phyloP scores from a whole-genome alignment of 225 moss, liverwort and hornwort species.

The Physcomitrium patens region DNA sequence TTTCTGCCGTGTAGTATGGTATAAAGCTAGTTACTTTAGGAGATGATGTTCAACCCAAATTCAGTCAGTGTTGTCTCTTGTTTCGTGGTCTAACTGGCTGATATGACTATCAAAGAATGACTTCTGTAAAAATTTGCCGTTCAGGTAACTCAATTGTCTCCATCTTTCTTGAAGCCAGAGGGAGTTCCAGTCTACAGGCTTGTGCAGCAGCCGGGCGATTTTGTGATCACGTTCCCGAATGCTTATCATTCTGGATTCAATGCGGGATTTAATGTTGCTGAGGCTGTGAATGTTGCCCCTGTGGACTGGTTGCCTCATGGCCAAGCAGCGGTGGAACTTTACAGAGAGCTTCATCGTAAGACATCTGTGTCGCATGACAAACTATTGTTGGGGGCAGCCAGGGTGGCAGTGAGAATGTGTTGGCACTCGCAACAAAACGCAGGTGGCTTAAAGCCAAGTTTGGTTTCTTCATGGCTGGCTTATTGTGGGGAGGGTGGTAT shows the following conservation, averaged over 20 bases:
- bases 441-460: conserved; percentile 40
- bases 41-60: neutral
- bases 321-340: conserved; percentile 91
- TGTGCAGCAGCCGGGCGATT: conserved; percentile 83
- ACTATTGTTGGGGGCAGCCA: conserved; percentile 80
- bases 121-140: conserved; percentile 19
- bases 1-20: conserved; percentile 10
- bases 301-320: conserved; percentile 99
- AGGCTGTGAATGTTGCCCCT: conserved; percentile 96
- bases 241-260: conserved; percentile 97
- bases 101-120: neutral
- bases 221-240: conserved; percentile 94
- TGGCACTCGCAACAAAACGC: conserved; percentile 49
- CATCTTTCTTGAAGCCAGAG: conserved; percentile 82
- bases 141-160: conserved; percentile 96
- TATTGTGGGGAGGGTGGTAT: conserved; percentile 85
- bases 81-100: neutral
- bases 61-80: neutral
- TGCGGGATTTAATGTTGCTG: conserved; percentile 95
- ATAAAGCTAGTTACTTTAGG: conserved; percentile 2
- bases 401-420: conserved; percentile 71
- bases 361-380: conserved; percentile 98
- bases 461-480: conserved; percentile 69
- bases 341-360: conserved; percentile 77
- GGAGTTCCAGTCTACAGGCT: conserved; percentile 86